phyloP scores from a whole-genome alignment of 192 early-diverging fungal genomes.

The Coemansia sp. region DNA sequence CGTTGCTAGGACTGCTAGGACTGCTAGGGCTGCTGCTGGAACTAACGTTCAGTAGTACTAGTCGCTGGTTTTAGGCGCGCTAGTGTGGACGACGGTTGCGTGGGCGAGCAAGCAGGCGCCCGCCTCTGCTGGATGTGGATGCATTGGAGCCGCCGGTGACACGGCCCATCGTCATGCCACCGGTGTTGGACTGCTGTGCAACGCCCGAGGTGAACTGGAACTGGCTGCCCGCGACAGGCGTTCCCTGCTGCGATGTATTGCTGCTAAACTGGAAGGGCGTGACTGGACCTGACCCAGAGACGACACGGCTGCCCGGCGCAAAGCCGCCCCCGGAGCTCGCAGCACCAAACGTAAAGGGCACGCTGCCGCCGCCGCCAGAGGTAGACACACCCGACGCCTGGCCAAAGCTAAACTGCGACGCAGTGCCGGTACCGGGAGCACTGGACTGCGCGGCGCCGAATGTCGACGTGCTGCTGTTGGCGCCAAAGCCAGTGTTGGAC shows the following conservation, averaged over 20 bases:
- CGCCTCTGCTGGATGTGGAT: slow-evolving; percentile 31
- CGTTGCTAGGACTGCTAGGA: no score
- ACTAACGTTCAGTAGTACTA: no score
- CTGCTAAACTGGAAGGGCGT: slow-evolving; percentile 33
- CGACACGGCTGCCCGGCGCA: neutral
- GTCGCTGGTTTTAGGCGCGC: neutral
- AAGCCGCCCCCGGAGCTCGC: slow-evolving; percentile 8
- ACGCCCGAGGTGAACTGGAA: slow-evolving; percentile 42
- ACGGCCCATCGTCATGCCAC: slow-evolving; percentile 37
- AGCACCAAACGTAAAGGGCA: slow-evolving; percentile 29
- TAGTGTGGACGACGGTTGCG: slow-evolving; percentile 31
- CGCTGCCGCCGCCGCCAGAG: slow-evolving; percentile 1
- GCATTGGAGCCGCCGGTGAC: slow-evolving; percentile 37
- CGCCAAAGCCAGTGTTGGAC: slow-evolving; percentile 19
- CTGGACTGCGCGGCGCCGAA: slow-evolving; percentile 11
- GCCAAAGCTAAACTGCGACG: slow-evolving; percentile 29
- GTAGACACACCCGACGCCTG: slow-evolving; percentile 14
- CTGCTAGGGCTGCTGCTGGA: no score
- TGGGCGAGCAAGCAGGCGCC: slow-evolving; percentile 38
- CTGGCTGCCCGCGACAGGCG: neutral
- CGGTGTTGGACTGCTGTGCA: slow-evolving; percentile 34
- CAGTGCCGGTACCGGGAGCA: neutral
- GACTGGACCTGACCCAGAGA: slow-evolving; percentile 6
- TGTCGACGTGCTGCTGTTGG: slow-evolving; percentile 14
- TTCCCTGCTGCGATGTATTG: slow-evolving; percentile 27